Percentiles rank a stretch among this genome's conserved stretches.
These are phyloP conservation scores for Fusarium acutatum DNA, from an alignment of 2,329 filamentous ascomycete species.

Conservation along the genomic window DNA sequence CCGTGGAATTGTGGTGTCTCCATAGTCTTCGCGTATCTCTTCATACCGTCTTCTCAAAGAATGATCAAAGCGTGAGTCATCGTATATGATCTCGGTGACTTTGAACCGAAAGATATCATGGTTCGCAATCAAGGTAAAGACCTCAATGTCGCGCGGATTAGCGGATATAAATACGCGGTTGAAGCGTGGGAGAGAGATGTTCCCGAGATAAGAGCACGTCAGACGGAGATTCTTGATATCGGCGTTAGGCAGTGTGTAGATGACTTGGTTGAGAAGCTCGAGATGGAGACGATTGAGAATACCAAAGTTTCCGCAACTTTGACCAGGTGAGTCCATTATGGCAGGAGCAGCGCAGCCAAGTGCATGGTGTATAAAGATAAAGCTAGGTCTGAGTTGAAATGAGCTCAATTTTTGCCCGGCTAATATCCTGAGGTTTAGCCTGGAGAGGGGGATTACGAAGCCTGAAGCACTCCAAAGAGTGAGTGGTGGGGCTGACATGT, in stretches of 20 bases:
- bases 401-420: too few relatives aligned
- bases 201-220: background rate
- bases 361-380: background rate
- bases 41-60: fast-evolving
- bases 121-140: constrained; percentile 23
- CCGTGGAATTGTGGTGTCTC: background rate
- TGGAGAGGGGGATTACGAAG: background rate
- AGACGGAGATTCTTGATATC: constrained; percentile 16
- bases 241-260: background rate
- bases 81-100: constrained; percentile 29
- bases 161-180: constrained; percentile 30
- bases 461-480: background rate
- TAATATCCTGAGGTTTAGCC: background rate
- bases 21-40: background rate
- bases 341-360: fast-evolving
- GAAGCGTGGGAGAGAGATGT: background rate
- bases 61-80: constrained; percentile 20
- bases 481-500: background rate
- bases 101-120: constrained; percentile 11
- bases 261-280: background rate
- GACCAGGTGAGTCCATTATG: background rate
- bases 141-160: constrained; percentile 21
- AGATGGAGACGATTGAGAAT: background rate
- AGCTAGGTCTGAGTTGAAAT: fast-evolving
- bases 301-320: fast-evolving